Conservation (phyloP, 257 asterid species). For the Vinca minor region DNA sequence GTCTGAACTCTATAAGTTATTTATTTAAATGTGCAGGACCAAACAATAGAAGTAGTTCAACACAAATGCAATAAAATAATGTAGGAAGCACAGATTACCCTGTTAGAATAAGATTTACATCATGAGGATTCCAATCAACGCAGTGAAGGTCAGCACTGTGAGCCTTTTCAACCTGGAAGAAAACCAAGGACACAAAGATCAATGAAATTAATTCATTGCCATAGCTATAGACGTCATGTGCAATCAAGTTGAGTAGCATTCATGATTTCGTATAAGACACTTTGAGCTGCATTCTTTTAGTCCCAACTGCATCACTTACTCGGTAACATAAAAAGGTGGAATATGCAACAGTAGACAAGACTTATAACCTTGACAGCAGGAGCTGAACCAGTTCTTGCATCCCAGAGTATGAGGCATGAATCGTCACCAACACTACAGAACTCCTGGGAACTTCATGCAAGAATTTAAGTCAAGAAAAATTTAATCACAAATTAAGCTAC, state of each 20-base stretch:
- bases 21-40: not conserved
- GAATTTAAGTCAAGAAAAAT: constrained; percentile 17
- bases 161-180: constrained; percentile 82
- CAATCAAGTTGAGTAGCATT: not conserved
- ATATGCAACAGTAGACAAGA: constrained; percentile 6
- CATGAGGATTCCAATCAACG: constrained; percentile 95
- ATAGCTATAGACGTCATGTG: not conserved
- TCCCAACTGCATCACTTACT: not conserved
- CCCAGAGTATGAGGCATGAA: constrained; percentile 91
- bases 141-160: constrained; percentile 90
- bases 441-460: constrained; percentile 59
- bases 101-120: constrained; percentile 74
- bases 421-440: constrained; percentile 97
- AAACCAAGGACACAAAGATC: constrained; percentile 18
- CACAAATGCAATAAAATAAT: not conserved
- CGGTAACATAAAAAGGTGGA: constrained; percentile 12
- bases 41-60: not conserved
- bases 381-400: constrained; percentile 67
- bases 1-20: too few species aligned
- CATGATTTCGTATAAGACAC: too few species aligned
- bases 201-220: constrained; percentile 13
- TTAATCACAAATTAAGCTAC: not conserved
- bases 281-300: too few species aligned
- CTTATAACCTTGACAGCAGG: constrained; percentile 59
- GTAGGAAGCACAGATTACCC: constrained; percentile 40